These are phyloP conservation scores for Pseudoturritis turrita DNA, from an alignment of 345 rosid species.

Conservation along the genomic window DNA sequence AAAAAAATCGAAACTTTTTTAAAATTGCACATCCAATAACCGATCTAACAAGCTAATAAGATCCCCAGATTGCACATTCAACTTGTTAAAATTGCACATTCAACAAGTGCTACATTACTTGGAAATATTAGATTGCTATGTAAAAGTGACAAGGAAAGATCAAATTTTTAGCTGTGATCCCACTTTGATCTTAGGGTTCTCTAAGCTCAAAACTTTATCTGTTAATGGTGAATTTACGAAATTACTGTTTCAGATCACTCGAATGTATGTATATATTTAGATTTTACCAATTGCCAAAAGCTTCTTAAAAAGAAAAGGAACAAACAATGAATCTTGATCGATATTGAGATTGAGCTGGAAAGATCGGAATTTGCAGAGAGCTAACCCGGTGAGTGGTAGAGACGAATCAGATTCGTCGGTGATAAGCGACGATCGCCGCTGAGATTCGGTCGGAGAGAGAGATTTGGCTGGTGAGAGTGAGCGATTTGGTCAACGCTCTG, in stretches of 20 bases:
- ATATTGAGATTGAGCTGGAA: not conserved
- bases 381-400: conserved; percentile 6
- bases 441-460: conserved; percentile 15
- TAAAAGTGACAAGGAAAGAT: not conserved
- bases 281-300: not conserved
- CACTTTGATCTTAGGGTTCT: not conserved
- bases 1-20: not conserved
- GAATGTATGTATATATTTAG: too few species aligned
- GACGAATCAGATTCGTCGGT: conserved; percentile 10
- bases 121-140: not conserved
- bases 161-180: not conserved
- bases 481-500: conserved; percentile 28
- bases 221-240: not conserved
- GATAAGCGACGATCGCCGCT: conserved; percentile 19
- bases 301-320: not conserved
- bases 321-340: conserved; percentile 9
- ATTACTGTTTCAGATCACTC: not conserved
- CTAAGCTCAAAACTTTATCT: not conserved
- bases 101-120: too few species aligned
- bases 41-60: too few species aligned
- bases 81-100: too few species aligned
- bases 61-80: too few species aligned
- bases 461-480: conserved; percentile 24
- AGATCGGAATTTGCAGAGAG: conserved; percentile 12
- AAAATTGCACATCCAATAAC: not conserved